Conservation (phyloP, 306 rosid genomes). For the Fragaria iinumae region DNA sequence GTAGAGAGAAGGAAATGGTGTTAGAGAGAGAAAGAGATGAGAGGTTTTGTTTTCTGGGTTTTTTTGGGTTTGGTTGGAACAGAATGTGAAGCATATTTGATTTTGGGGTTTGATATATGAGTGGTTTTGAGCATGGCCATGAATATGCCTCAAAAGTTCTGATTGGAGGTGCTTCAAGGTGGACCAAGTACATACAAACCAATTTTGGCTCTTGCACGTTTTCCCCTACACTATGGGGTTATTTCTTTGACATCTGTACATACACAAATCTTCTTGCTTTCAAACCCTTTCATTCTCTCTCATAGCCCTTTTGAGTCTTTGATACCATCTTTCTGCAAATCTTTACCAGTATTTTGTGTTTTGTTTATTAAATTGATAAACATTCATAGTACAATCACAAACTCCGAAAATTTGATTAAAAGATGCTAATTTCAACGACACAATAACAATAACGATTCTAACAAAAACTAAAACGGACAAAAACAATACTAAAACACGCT, state of each 20-base stretch:
- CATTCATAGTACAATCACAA: no score
- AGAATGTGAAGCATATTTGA: conserved; percentile 33
- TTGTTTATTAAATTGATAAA: no score
- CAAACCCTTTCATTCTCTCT: background rate
- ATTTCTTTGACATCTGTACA: background rate
- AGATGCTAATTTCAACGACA: no score
- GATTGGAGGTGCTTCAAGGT: conserved; percentile 28
- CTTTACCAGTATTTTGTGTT: no score
- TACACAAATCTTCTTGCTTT: background rate
- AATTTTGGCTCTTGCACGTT: conserved; percentile 23
- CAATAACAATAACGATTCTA: no score
- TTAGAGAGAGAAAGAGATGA: background rate
- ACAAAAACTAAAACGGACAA: no score
- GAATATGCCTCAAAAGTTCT: conserved; percentile 11
- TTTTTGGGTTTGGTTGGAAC: conserved; percentile 23
- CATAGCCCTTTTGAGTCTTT: background rate
- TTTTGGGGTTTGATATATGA: conserved; percentile 23
- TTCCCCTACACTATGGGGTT: background rate
- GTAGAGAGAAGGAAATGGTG: conserved; percentile 1
- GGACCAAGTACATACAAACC: conserved; percentile 10
- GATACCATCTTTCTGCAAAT: background rate
- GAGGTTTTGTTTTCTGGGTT: conserved; percentile 6
- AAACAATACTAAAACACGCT: no score
- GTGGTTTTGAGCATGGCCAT: conserved; percentile 59
- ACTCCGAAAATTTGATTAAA: no score